phyloP scores from a whole-genome alignment of 192 early-diverging fungal genomes.

The Coemansia sp. region DNA sequence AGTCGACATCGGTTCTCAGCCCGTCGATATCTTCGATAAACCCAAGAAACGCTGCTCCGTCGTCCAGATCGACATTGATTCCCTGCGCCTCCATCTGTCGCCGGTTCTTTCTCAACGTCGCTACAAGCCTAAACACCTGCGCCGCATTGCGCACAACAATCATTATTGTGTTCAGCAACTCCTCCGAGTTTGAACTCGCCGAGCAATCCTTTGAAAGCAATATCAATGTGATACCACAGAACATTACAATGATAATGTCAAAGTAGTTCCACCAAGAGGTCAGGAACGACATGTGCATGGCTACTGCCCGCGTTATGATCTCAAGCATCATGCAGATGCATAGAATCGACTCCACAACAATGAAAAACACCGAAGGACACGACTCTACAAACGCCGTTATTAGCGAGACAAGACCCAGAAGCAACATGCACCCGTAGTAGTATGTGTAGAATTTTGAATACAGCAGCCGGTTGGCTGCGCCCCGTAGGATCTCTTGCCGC shows the following conservation, averaged over 20 bases:
- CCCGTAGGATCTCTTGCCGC: slow-evolving; percentile 53
- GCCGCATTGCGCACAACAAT: slow-evolving; percentile 71
- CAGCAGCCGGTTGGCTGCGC: slow-evolving; percentile 58
- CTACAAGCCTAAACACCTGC: slow-evolving; percentile 65
- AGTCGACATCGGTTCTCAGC: slow-evolving; percentile 20
- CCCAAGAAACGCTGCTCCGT: slow-evolving; percentile 30
- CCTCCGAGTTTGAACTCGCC: slow-evolving; percentile 59
- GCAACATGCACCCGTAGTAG: slow-evolving; percentile 54
- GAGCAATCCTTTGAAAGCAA: slow-evolving; percentile 68
- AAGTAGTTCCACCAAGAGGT: slow-evolving; percentile 70
- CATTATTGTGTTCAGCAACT: slow-evolving; percentile 67
- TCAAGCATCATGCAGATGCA: slow-evolving; percentile 76
- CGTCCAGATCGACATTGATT: slow-evolving; percentile 30
- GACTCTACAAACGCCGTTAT: slow-evolving; percentile 42
- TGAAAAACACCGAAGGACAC: slow-evolving; percentile 65
- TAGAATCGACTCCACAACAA: slow-evolving; percentile 66
- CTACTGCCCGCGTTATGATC: slow-evolving; percentile 62
- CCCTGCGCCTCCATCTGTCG: slow-evolving; percentile 34
- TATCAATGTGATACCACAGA: slow-evolving; percentile 68
- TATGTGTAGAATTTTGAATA: slow-evolving; percentile 60
- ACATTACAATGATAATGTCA: slow-evolving; percentile 64
- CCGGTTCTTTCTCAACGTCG: slow-evolving; percentile 61
- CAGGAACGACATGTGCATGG: slow-evolving; percentile 55
- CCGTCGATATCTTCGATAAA: slow-evolving; percentile 45
- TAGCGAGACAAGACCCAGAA: slow-evolving; percentile 52